A percentile compares a stretch with the other conserved stretches of the same genome.
phyloP scores from a whole-genome alignment of 2,329 filamentous ascomycete genomes.

The Periconia macrospinosa region DNA sequence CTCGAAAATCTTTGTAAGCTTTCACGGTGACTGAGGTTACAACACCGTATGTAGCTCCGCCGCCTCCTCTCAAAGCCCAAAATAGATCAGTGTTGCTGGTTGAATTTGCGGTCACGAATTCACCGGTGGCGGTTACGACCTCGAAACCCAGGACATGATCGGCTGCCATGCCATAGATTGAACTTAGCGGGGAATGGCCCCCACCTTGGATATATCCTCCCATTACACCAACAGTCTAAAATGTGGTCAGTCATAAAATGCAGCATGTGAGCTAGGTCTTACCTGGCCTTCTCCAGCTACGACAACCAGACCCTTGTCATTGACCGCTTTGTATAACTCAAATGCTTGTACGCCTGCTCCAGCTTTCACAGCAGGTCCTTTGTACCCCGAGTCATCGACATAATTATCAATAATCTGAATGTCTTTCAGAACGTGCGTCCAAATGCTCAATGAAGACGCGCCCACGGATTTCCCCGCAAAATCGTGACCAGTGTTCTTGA shows the following conservation, averaged over 20 bases:
- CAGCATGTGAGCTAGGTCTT: not conserved
- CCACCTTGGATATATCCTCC: slow-evolving; percentile 48
- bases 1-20: slow-evolving; percentile 27
- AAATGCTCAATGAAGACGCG: slow-evolving; percentile 26
- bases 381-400: slow-evolving; percentile 26
- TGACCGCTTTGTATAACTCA: slow-evolving; percentile 31
- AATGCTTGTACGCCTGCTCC: slow-evolving; percentile 31
- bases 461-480: slow-evolving; percentile 30
- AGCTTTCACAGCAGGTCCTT: slow-evolving; percentile 29
- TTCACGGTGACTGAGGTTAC: slow-evolving; percentile 30
- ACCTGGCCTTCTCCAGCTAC: slow-evolving; percentile 26
- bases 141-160: slow-evolving; percentile 31
- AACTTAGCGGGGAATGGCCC: slow-evolving; percentile 56
- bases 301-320: slow-evolving; percentile 22
- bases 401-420: slow-evolving; percentile 27
- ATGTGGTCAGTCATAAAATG: not conserved
- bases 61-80: slow-evolving; percentile 32
- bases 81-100: slow-evolving; percentile 24
- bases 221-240: slow-evolving; percentile 52
- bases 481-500: slow-evolving; percentile 39
- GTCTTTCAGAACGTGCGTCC: slow-evolving; percentile 34
- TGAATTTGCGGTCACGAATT: slow-evolving; percentile 25
- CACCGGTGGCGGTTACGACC: slow-evolving; percentile 23
- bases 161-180: slow-evolving; percentile 43
- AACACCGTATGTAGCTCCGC: slow-evolving; percentile 30